Evolutionary conservation across 1,139 yeast species (phyloP).

Genomic region (Chernovozyma sophiae-reginae): DNA sequence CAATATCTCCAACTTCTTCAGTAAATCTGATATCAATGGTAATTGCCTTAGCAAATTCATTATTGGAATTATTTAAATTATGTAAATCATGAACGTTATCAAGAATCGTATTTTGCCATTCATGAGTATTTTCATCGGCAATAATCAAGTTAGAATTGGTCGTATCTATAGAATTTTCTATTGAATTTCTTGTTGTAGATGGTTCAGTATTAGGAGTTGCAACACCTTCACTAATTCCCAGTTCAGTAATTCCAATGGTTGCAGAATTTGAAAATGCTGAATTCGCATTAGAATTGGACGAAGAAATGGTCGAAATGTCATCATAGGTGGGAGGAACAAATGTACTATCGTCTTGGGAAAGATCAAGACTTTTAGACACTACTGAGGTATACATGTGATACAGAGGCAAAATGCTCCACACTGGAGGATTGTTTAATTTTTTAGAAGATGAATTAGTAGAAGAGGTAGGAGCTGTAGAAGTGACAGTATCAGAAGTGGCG

Average conservation of each 20-base stretch:
- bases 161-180: no score
- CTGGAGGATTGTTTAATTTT: constrained; percentile 10
- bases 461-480: no score
- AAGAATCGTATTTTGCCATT: constrained; percentile 37
- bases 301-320: constrained; percentile 5
- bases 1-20: constrained; percentile 29
- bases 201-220: not conserved
- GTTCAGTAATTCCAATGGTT: not conserved
- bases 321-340: constrained; percentile 15
- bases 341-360: constrained; percentile 8
- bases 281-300: not conserved
- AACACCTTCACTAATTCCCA: constrained; percentile 1
- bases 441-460: no score
- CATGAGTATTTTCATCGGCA: constrained; percentile 30
- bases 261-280: constrained; percentile 3
- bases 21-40: constrained; percentile 31
- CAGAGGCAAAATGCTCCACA: constrained; percentile 23
- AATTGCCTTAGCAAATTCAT: constrained; percentile 23
- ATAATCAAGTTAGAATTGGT: constrained; percentile 15
- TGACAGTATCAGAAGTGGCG: no score
- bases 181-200: not conserved
- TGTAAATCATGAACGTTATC: constrained; percentile 35
- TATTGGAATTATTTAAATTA: constrained; percentile 28
- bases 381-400: constrained; percentile 11
- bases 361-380: constrained; percentile 7